A percentile compares a stretch with the other conserved stretches of the same genome.
Conservation (phyloP, 805 yeast genomes). For the Grigorovia transvaalensis region DNA sequence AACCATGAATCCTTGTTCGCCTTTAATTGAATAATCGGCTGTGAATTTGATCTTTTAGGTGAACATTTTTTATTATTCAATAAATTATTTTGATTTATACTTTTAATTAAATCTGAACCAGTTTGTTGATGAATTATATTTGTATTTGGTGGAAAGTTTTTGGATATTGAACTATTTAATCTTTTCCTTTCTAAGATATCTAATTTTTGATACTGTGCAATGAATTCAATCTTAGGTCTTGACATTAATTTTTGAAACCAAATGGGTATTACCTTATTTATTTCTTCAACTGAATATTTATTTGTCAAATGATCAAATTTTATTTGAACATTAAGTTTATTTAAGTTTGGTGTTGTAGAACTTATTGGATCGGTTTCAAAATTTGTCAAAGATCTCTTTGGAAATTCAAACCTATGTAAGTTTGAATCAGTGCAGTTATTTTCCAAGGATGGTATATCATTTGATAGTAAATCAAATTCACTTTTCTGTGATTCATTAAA, state of each 20-base stretch:
- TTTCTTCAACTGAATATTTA: conserved; percentile 8
- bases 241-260: conserved; percentile 39
- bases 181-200: conserved; percentile 65
- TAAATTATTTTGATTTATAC: not conserved
- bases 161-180: conserved; percentile 32
- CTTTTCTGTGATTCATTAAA: not conserved
- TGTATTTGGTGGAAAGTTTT: not conserved
- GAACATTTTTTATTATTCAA: conserved; percentile 1
- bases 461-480: not conserved
- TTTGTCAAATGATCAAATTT: conserved; percentile 12
- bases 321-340: conserved; percentile 21
- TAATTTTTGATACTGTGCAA: conserved; percentile 48
- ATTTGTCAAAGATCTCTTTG: conserved; percentile 5
- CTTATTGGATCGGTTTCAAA: not conserved
- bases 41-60: conserved; percentile 15
- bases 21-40: conserved; percentile 7
- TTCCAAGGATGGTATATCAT: not conserved
- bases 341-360: conserved; percentile 1
- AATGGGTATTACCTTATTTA: conserved; percentile 34
- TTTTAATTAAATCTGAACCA: conserved; percentile 3
- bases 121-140: conserved; percentile 1
- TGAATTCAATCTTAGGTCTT: conserved; percentile 21
- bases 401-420: conserved; percentile 10
- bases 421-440: conserved; percentile 1
- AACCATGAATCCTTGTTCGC: conserved; percentile 7